Evolutionary conservation across 2,329 filamentous ascomycete genomes (phyloP).

Genomic region (Niveomyces coronatus): DNA sequence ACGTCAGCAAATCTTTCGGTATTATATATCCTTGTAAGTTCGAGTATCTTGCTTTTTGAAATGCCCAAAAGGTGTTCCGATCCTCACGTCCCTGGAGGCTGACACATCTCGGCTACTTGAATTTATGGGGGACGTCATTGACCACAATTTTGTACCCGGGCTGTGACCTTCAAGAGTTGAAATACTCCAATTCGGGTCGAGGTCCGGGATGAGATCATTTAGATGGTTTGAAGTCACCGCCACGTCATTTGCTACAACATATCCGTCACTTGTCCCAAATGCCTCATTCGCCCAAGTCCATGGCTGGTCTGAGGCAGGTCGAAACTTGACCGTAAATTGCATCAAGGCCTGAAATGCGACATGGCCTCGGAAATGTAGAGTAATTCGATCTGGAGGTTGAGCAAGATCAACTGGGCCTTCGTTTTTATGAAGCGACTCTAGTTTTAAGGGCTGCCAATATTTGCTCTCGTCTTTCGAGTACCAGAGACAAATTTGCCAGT

Average conservation of each 20-base stretch:
- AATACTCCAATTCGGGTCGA: conserved; percentile 47
- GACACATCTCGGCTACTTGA: conserved; percentile 49
- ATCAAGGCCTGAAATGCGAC: conserved; percentile 38
- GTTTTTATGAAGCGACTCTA: conserved; percentile 19
- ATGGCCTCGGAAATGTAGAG: conserved; percentile 44
- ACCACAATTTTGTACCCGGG: conserved; percentile 60
- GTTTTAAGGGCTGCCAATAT: conserved; percentile 43
- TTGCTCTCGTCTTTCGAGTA: conserved; percentile 46
- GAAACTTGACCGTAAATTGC: conserved; percentile 64
- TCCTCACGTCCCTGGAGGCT: conserved; percentile 39
- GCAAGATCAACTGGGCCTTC: conserved; percentile 39
- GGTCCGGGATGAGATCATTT: conserved; percentile 42
- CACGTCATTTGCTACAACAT: conserved; percentile 37
- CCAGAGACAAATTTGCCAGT: conserved; percentile 71
- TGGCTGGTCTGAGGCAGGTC: conserved; percentile 35
- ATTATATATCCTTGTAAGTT: background rate
- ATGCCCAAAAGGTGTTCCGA: conserved; percentile 53
- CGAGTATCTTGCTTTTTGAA: conserved; percentile 36
- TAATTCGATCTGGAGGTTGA: conserved; percentile 14
- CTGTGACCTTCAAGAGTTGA: conserved; percentile 51
- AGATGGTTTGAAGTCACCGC: conserved; percentile 30
- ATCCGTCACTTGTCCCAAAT: conserved; percentile 52
- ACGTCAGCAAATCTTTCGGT: conserved; percentile 1
- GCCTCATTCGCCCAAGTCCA: conserved; percentile 67
- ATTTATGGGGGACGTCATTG: conserved; percentile 46